A percentile compares a stretch with the other conserved stretches of the same genome.
These are phyloP conservation scores for Cystoderma amianthinum DNA, from an alignment of 768 basidiomycete genomes.

Conservation along the genomic window DNA sequence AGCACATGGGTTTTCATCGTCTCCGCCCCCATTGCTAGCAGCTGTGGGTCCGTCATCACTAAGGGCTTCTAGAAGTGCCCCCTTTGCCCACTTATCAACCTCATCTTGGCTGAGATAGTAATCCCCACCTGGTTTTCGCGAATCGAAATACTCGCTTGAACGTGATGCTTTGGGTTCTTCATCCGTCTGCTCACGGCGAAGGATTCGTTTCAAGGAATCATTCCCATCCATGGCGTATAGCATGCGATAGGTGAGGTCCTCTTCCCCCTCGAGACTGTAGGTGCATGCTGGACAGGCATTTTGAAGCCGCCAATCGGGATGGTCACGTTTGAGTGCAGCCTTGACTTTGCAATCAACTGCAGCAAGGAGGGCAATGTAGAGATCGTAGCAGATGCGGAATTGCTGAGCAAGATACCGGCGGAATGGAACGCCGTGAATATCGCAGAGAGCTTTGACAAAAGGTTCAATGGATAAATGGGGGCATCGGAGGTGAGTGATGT, in stretches of 20 bases:
- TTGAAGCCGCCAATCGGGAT: constrained; percentile 14
- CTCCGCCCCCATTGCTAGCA: neutral
- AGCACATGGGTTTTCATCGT: constrained; percentile 11
- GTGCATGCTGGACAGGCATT: constrained; percentile 20
- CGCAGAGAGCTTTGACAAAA: constrained; percentile 19
- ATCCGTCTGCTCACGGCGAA: neutral
- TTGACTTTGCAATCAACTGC: constrained; percentile 9
- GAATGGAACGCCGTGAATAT: constrained; percentile 16
- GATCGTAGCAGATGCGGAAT: constrained; percentile 16
- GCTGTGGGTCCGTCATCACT: neutral
- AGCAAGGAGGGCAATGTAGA: constrained; percentile 12
- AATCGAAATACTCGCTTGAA: constrained; percentile 4
- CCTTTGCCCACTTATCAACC: constrained; percentile 15
- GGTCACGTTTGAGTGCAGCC: constrained; percentile 13
- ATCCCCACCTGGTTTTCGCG: constrained; percentile 5
- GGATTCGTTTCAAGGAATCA: constrained; percentile 17
- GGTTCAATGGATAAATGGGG: constrained; percentile 18
- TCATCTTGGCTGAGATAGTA: constrained; percentile 13
- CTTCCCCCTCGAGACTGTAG: constrained; percentile 16
- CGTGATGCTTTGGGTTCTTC: neutral
- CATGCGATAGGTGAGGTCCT: constrained; percentile 12
- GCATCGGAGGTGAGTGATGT: constrained; percentile 9
- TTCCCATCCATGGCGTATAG: no score
- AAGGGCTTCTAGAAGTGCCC: constrained; percentile 4
- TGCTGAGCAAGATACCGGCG: constrained; percentile 9